Conservation (phyloP, 2,329 filamentous ascomycete species). For the Botrytis sinoallii region DNA sequence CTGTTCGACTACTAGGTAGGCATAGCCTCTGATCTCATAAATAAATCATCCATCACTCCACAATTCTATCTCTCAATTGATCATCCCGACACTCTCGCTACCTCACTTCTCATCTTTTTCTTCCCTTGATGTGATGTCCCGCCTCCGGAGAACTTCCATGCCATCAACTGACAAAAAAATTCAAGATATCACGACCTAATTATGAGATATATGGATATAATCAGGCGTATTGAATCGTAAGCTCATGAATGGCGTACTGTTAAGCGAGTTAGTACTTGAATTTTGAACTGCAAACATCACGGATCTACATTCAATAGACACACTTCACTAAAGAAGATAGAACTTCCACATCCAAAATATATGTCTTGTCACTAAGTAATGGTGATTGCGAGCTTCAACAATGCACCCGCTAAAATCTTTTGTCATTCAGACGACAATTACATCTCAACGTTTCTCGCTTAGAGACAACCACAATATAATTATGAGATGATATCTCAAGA, state of each 20-base stretch:
- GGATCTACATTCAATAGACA: background rate
- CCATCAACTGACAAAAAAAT: background rate
- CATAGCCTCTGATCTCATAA: background rate
- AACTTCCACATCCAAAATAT: too few species aligned
- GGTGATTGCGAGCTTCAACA: background rate
- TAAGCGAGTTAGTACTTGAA: background rate
- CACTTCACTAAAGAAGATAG: background rate
- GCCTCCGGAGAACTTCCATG: background rate
- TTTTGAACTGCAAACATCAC: background rate
- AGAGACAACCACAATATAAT: background rate
- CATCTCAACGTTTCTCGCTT: background rate
- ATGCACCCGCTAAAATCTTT: background rate
- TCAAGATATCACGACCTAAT: background rate
- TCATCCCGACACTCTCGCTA: background rate
- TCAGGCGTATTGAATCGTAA: background rate
- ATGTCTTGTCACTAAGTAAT: background rate
- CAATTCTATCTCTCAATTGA: background rate
- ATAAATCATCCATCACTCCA: background rate
- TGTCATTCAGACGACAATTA: background rate
- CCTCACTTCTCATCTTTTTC: background rate
- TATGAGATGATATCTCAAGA: background rate
- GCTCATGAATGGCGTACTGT: background rate
- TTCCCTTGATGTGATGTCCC: background rate
- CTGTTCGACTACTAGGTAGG: background rate
- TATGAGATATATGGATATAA: background rate